Evolutionary conservation across 2,329 filamentous ascomycete species (phyloP).

Genomic region (Neofusicoccum sp.): DNA sequence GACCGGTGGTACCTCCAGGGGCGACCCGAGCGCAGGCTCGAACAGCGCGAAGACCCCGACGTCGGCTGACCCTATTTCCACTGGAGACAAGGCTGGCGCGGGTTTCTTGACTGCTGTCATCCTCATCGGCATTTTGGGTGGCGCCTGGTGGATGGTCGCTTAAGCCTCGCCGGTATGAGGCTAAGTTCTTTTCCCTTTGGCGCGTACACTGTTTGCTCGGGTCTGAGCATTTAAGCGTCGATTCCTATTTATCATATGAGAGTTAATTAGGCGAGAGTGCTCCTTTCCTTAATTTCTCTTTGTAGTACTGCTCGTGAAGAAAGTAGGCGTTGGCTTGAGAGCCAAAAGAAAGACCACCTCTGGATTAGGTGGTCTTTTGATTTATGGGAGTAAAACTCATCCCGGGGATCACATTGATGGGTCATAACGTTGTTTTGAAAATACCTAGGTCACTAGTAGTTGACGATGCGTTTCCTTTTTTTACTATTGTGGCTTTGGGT

Average conservation of each 20-base stretch:
- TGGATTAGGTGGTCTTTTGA: background rate
- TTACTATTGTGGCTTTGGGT: background rate
- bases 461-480: background rate
- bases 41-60: slow-evolving; percentile 31
- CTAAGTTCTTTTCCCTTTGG: background rate
- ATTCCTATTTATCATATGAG: background rate
- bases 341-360: background rate
- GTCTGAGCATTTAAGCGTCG: background rate
- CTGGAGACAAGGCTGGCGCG: slow-evolving; percentile 66
- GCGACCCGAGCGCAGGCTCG: slow-evolving; percentile 44
- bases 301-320: background rate
- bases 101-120: slow-evolving; percentile 62
- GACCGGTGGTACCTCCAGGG: slow-evolving; percentile 53
- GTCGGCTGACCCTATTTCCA: slow-evolving; percentile 45
- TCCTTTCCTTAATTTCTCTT: background rate
- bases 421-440: slow-evolving; percentile 8
- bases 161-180: slow-evolving; percentile 21
- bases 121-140: slow-evolving; percentile 54
- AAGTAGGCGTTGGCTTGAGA: background rate
- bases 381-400: background rate
- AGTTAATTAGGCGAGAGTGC: background rate
- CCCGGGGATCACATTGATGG: background rate
- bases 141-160: slow-evolving; percentile 55
- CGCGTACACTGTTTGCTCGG: background rate
- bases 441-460: background rate